A percentile compares a stretch with the other conserved stretches of the same genome.
phyloP scores from a whole-genome alignment of 257 asterid species.

The Solanum lycopersicoides region DNA sequence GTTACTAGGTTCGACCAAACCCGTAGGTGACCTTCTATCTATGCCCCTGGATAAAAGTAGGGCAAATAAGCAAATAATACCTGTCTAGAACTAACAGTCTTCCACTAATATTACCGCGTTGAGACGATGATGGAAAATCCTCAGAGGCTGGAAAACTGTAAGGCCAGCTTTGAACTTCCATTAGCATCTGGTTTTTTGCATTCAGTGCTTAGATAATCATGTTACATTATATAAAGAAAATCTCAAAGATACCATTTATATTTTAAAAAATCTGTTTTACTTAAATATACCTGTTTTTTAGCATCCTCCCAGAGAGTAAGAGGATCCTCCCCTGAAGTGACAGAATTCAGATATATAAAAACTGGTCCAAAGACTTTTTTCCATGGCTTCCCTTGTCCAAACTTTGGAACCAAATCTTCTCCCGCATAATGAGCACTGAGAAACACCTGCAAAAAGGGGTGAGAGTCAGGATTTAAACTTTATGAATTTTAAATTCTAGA shows the following conservation, averaged over 20 bases:
- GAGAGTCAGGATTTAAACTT: background rate
- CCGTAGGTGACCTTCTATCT: constrained; percentile 19
- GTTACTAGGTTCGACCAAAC: background rate
- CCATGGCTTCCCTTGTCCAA: constrained; percentile 52
- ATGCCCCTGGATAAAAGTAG: constrained; percentile 31
- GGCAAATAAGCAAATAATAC: constrained; percentile 12
- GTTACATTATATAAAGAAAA: background rate
- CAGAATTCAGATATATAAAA: constrained; percentile 52
- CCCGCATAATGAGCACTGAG: constrained; percentile 58
- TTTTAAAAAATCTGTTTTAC: background rate
- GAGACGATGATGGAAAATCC: constrained; percentile 35
- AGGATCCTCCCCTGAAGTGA: constrained; percentile 21
- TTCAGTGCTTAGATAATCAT: background rate
- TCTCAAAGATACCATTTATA: background rate
- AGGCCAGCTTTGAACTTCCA: constrained; percentile 61
- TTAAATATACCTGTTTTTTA: constrained; percentile 37
- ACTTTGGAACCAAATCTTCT: constrained; percentile 46
- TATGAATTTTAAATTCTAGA: background rate
- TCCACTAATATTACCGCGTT: constrained; percentile 55
- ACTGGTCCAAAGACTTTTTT: constrained; percentile 76
- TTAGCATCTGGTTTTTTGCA: constrained; percentile 25
- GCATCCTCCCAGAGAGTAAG: constrained; percentile 58
- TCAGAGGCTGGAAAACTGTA: constrained; percentile 44
- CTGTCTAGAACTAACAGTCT: constrained; percentile 44
- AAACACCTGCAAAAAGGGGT: constrained; percentile 30